A percentile compares a stretch with the other conserved stretches of the same genome.
Conservation (phyloP, 805 yeast species). For the Sugiyamaella qingdaonensis region DNA sequence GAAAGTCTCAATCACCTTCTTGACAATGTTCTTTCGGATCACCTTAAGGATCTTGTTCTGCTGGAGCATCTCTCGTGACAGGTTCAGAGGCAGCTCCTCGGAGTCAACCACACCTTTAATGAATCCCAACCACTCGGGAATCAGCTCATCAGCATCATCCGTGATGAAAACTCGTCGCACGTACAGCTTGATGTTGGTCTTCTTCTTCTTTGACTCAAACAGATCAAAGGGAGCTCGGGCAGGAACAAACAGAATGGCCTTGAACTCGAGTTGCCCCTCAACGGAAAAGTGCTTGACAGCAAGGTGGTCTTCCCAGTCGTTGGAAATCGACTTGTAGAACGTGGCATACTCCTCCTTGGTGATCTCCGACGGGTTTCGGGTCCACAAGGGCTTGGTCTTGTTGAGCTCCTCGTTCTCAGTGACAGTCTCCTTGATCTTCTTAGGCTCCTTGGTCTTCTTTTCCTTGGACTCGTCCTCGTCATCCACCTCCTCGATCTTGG, state of each 20-base stretch:
- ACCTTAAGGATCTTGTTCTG: slow-evolving; percentile 99
- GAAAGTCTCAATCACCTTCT: slow-evolving; percentile 97
- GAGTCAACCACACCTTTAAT: slow-evolving; percentile 99
- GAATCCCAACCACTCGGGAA: slow-evolving; percentile 98
- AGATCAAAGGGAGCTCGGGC: slow-evolving; percentile 99
- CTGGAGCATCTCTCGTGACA: slow-evolving; percentile 99
- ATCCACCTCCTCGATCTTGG: slow-evolving; percentile 71
- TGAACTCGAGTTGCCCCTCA: slow-evolving; percentile 99
- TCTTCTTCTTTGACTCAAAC: slow-evolving; percentile 98
- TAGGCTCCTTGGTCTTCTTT: slow-evolving; percentile 70
- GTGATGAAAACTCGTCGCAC: slow-evolving; percentile 99
- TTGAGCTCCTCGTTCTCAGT: slow-evolving; percentile 97
- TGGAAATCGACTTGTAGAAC: slow-evolving; percentile 97
- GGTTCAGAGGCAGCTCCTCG: slow-evolving; percentile 98
- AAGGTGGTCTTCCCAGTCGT: slow-evolving; percentile 99
- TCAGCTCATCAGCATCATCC: slow-evolving; percentile 98
- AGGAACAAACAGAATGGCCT: slow-evolving; percentile 95
- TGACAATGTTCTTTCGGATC: slow-evolving; percentile 97
- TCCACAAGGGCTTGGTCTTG: slow-evolving; percentile 99
- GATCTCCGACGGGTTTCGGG: slow-evolving; percentile 96
- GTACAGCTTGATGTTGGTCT: slow-evolving; percentile 95
- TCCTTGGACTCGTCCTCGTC: slow-evolving; percentile 67
- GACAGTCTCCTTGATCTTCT: slow-evolving; percentile 88
- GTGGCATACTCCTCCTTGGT: slow-evolving; percentile 98
- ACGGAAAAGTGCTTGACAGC: slow-evolving; percentile 99